Evolutionary conservation across 225 moss, liverwort and hornwort genomes (phyloP).

Genomic region (Physcomitrellopsis africana): DNA sequence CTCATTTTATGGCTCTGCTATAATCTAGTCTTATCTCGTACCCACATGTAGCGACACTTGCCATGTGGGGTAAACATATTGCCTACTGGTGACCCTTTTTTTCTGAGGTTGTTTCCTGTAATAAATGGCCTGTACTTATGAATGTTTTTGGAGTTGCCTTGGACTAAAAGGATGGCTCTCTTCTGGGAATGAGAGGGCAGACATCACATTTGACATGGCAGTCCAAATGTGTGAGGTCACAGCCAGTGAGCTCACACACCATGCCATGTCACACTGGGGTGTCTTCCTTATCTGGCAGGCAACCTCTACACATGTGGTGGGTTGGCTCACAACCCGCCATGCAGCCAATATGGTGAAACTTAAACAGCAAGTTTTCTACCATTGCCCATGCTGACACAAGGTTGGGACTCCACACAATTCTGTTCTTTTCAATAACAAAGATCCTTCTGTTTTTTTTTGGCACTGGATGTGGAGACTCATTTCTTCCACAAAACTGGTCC

Average conservation of each 20-base stretch:
- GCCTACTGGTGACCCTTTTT: no score
- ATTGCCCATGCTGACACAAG: background rate
- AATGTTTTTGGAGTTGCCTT: background rate
- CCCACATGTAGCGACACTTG: no score
- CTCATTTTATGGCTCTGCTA: no score
- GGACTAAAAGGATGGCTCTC: background rate
- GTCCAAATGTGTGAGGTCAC: background rate
- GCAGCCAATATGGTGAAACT: background rate
- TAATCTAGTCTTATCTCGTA: no score
- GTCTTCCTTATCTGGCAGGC: background rate
- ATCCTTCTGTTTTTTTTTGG: no score
- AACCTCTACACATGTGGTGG: background rate
- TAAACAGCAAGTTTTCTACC: background rate
- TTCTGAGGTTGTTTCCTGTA: no score
- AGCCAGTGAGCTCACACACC: background rate
- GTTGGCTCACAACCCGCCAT: background rate
- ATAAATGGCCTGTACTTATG: no score
- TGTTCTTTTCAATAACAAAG: no score
- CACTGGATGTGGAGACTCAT: no score
- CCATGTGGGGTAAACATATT: no score
- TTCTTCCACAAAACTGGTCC: no score
- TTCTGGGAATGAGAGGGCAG: background rate
- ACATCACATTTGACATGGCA: background rate
- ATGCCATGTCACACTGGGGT: slow-evolving; percentile 38
- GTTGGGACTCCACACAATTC: background rate